Base-by-base conservation (phyloP, 31 red algal species). In the Asparagopsis taxiformis region DNA sequence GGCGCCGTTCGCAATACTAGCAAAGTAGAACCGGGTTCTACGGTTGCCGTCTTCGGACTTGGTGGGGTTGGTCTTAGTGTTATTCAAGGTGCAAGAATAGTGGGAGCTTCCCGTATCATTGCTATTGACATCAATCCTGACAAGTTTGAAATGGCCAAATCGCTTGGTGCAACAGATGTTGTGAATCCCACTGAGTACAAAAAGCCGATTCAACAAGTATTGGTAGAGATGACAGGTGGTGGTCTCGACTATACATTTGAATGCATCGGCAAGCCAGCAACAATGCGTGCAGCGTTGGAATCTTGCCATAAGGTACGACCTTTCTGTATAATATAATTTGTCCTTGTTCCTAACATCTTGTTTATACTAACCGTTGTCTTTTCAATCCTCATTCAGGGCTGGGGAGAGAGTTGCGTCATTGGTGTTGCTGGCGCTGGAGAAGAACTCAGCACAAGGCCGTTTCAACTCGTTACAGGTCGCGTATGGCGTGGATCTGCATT, bases 161-260 rank as follows among this genome's bases (percentile, higher is more conserved):
- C 69, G 13, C 44, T 99, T 31, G 97, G 97, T 34, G 92, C 92
- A 9, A 99, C 97, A 0, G 75, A 96, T 68, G 91, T 63, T 57
- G 81, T 99, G 30, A 94, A 99, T 62, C 96, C 96, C 1, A 77
- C 66, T 19, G 68, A 85, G 15, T 46, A 73, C 35, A 67, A 61
- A 50, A 63, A 94, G 61, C 96, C 96, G 3, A 94, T 99, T 74
- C 91, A 99, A 62, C 44, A 94, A 31, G 85, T 91, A 21, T 61
- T 99, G 6, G 80, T 99, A 19, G 86, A 91, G 16, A 84, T 94
- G 85, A 94, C 91, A 29, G 84, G 92, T 77, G 96, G 96, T 5
- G 96, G 96, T 13, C 70, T 91, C 7, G 96, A 99, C 55, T 99
- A 99, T 67, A 99, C 91, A 3, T 99, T 99, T 78, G 96, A 99